Conservation (phyloP, 176 grass and related monocot genomes). For the Musa troglodytarum region DNA sequence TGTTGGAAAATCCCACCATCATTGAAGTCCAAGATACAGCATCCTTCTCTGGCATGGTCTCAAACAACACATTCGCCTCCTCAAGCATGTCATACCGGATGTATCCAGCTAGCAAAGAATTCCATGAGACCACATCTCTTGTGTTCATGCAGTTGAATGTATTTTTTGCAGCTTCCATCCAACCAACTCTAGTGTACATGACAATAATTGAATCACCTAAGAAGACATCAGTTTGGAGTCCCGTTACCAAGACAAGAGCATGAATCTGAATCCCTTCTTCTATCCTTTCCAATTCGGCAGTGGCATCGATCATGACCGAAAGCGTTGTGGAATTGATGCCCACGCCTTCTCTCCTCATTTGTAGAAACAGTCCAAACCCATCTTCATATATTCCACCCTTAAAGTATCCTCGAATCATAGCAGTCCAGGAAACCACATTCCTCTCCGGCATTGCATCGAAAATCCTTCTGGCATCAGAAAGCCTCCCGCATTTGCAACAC, state of each 20-base stretch:
- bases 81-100: conserved; percentile 41
- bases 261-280: conserved; percentile 58
- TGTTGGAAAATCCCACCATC: conserved; percentile 48
- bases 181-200: conserved; percentile 52
- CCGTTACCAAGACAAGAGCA: conserved; percentile 37
- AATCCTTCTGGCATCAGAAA: conserved; percentile 38
- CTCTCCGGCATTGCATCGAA: conserved; percentile 53
- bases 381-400: conserved; percentile 36
- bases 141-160: conserved; percentile 38
- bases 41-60: conserved; percentile 59
- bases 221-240: conserved; percentile 35
- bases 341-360: conserved; percentile 46
- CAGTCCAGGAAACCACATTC: conserved; percentile 73
- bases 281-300: conserved; percentile 28
- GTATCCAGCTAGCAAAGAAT: conserved; percentile 55
- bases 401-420: conserved; percentile 51
- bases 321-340: conserved; percentile 37
- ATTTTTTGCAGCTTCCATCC: conserved; percentile 39
- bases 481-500: conserved; percentile 41
- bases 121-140: conserved; percentile 66
- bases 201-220: conserved; percentile 45
- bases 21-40: conserved; percentile 62
- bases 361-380: conserved; percentile 43
- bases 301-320: conserved; percentile 50
- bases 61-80: conserved; percentile 49